phyloP scores from a whole-genome alignment of 208 protist genomes.

The Leptomonas pyrrhocoris region DNA sequence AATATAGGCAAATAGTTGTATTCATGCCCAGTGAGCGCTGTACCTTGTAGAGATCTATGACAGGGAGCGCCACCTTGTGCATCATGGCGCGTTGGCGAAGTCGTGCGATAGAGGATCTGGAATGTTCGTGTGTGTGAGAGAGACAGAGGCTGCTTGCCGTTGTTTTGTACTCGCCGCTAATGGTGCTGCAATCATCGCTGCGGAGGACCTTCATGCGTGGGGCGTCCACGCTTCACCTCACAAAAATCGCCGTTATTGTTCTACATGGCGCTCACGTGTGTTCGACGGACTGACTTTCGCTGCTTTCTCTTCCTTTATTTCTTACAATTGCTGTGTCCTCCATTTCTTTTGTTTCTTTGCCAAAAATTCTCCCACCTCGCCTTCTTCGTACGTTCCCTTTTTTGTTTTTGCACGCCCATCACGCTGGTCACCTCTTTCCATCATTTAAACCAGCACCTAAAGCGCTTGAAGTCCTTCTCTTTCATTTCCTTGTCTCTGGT shows the following conservation, averaged over 20 bases:
- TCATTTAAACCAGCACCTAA: not conserved
- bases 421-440: not conserved
- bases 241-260: too few species aligned
- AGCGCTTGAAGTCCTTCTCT: conserved; percentile 3
- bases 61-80: too few species aligned
- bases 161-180: too few species aligned
- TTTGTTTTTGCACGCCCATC: not conserved
- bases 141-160: too few species aligned
- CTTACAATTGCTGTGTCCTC: not conserved
- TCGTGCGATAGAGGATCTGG: too few species aligned
- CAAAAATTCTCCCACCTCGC: not conserved
- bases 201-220: too few species aligned
- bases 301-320: conserved; percentile 5
- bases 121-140: too few species aligned
- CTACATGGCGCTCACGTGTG: not conserved
- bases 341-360: not conserved
- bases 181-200: too few species aligned
- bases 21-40: too few species aligned
- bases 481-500: conserved; percentile 18
- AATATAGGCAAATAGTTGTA: not conserved
- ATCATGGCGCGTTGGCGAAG: too few species aligned
- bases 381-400: not conserved
- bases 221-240: too few species aligned
- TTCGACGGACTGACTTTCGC: not conserved
- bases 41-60: not conserved